Base-by-base conservation (phyloP, 169 alveolate species). In the Eimeria sp. region DNA sequence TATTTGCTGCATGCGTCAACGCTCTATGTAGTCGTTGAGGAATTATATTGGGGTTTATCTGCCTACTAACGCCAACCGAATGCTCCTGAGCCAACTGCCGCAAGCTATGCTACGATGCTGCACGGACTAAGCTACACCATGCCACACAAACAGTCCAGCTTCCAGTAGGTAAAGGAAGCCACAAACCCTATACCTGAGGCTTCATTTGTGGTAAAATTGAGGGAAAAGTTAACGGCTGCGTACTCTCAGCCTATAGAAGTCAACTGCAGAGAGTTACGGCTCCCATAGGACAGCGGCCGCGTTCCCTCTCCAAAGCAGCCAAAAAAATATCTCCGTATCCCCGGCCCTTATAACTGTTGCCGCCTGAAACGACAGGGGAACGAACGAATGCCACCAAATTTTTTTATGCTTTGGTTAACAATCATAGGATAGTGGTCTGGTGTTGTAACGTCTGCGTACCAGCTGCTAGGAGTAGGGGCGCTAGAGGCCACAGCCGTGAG, bases 341-440 rank as follows among this genome's bases (percentile, higher is more conserved):
- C 56, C 6, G 1, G 68, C 30, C 18, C 83, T 33, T 40, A 18
- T n/a, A 40, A 74, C 54, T 40, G 40, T 74, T 74, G 83, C 18
- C 14, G 58, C 83, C 58, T 40, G 54, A 74, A 74, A 40, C 33
- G 40, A 14, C 30, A 40, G 18, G 40, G 11, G 56, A 74, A 11
- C 83, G 14, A 74, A 33, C 16, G 58, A 20, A 74, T 4, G 13
- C 54, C 10, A 37, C 18, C 6, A 16, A 74, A 40, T 40, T 74
- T 18, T 40, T 8, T 40, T n/a, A 37, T 37, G 43, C 83, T 18
- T 30, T 74, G 30, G 54, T 40, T 74, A 74, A 37, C 83, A 72
- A 16, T 16, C 83, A 40, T 40, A 20, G 83, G 33, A 74, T 27
- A 74, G 33, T 74, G 83, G 83, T 74, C 83, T 40, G 83, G 54